Evolutionary conservation across 192 early-diverging fungal genomes (phyloP).

Genomic region (Spizellomyces punctatus): DNA sequence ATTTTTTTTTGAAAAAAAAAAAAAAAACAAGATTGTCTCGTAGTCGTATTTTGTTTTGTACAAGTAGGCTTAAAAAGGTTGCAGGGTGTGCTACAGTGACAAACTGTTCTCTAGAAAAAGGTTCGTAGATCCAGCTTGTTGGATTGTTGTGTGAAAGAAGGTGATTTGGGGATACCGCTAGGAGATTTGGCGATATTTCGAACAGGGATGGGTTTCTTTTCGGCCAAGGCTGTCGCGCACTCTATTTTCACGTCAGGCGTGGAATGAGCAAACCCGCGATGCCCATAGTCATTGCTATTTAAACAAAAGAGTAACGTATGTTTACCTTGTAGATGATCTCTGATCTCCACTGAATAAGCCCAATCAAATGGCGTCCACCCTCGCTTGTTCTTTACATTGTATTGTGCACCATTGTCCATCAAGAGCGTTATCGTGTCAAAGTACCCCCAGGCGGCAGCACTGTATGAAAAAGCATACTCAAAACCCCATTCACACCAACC

Average conservation of each 20-base stretch:
- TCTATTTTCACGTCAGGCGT: slow-evolving; percentile 7
- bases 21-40: too few relatives aligned
- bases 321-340: slow-evolving; percentile 38
- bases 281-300: neutral
- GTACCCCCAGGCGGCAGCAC: slow-evolving; percentile 48
- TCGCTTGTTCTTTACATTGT: slow-evolving; percentile 43
- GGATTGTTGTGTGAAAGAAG: too few relatives aligned
- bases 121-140: too few relatives aligned
- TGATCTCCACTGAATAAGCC: slow-evolving; percentile 46
- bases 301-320: neutral
- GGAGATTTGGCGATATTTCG: neutral
- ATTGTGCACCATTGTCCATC: slow-evolving; percentile 42
- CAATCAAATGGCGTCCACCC: slow-evolving; percentile 56
- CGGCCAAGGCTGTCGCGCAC: slow-evolving; percentile 32
- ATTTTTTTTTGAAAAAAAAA: too few relatives aligned
- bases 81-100: too few relatives aligned
- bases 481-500: too few relatives aligned
- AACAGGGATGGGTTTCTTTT: slow-evolving; percentile 28
- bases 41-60: too few relatives aligned
- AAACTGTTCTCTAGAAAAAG: too few relatives aligned
- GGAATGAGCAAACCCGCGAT: neutral
- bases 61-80: too few relatives aligned
- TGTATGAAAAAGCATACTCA: neutral
- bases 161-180: too few relatives aligned
- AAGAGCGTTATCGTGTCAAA: slow-evolving; percentile 48